phyloP scores from a whole-genome alignment of 495 filamentous ascomycete species.

The Hypoxylon fragiforme region DNA sequence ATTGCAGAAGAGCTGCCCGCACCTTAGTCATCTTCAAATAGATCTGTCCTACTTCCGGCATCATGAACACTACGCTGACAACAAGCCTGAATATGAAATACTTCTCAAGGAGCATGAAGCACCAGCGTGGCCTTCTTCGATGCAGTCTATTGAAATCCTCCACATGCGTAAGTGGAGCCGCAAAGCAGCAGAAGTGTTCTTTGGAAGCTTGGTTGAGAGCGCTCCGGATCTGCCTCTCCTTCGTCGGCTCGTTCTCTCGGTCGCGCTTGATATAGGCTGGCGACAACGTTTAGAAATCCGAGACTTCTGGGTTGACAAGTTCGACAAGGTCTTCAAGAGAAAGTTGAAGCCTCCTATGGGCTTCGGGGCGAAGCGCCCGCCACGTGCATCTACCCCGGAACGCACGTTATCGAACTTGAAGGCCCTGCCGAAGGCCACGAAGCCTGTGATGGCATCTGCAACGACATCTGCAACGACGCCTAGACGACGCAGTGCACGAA shows the following conservation, averaged over 20 bases:
- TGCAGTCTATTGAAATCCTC: slow-evolving; percentile 70
- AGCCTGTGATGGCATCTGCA: neutral
- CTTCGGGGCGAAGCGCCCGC: slow-evolving; percentile 33
- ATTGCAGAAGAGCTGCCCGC: slow-evolving; percentile 65
- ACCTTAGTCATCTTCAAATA: slow-evolving; percentile 68
- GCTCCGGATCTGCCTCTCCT: slow-evolving; percentile 65
- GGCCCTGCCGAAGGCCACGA: neutral
- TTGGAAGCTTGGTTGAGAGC: slow-evolving; percentile 71
- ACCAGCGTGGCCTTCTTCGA: slow-evolving; percentile 72
- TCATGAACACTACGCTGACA: slow-evolving; percentile 56
- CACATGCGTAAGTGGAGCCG: slow-evolving; percentile 72
- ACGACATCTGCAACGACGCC: neutral
- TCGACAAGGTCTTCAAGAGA: slow-evolving; percentile 68
- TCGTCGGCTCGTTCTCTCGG: slow-evolving; percentile 67
- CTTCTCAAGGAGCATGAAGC: slow-evolving; percentile 62
- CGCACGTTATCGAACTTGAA: slow-evolving; percentile 10
- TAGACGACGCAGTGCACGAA: slow-evolving; percentile 30
- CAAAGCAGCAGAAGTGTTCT: slow-evolving; percentile 69
- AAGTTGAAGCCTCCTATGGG: slow-evolving; percentile 54
- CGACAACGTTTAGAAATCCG: slow-evolving; percentile 74
- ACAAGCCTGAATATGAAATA: slow-evolving; percentile 68
- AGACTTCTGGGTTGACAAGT: slow-evolving; percentile 67
- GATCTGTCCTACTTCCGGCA: slow-evolving; percentile 71
- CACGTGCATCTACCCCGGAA: no score
- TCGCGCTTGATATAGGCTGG: slow-evolving; percentile 75